These are phyloP conservation scores for Vitis hybrid DNA, from an alignment of 177 flowering plant genomes.

Conservation along the genomic window DNA sequence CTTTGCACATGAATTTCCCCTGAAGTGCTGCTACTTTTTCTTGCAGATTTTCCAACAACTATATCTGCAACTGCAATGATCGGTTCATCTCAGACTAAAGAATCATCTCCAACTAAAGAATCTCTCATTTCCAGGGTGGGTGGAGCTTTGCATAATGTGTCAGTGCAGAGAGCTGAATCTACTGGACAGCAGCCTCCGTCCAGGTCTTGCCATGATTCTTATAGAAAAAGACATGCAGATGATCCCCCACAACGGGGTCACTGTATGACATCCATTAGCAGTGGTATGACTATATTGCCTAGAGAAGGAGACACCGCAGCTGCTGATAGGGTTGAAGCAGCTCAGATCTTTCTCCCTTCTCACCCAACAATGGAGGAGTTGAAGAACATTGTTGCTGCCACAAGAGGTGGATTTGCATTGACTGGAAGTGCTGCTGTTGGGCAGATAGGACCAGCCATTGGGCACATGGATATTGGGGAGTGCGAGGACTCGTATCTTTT, in stretches of 20 bases:
- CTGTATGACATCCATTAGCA: slow-evolving; percentile 11
- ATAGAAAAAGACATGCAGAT: slow-evolving; percentile 9
- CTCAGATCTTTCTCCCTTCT: slow-evolving; percentile 52
- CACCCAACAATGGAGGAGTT: slow-evolving; percentile 42
- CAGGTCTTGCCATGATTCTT: not conserved
- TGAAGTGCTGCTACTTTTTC: not conserved
- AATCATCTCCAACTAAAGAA: slow-evolving; percentile 29
- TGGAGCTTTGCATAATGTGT: not conserved
- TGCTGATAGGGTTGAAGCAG: slow-evolving; percentile 28
- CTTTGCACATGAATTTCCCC: too few species aligned
- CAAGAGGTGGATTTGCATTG: slow-evolving; percentile 46
- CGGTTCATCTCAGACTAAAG: slow-evolving; percentile 8
- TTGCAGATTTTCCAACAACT: slow-evolving; percentile 1
- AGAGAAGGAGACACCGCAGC: slow-evolving; percentile 10
- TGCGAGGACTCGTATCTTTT: slow-evolving; percentile 61
- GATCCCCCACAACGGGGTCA: slow-evolving; percentile 7
- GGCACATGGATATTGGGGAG: slow-evolving; percentile 63
- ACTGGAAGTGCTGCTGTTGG: slow-evolving; percentile 63
- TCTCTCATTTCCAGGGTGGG: slow-evolving; percentile 19
- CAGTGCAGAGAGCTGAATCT: slow-evolving; percentile 10
- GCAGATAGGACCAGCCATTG: slow-evolving; percentile 54
- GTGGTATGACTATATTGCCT: slow-evolving; percentile 7
- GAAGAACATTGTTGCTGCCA: slow-evolving; percentile 33
- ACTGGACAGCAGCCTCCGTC: slow-evolving; percentile 7
- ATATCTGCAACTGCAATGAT: slow-evolving; percentile 1